Conservation (phyloP, 1,284 basidiomycete species). For the Takashimella koratensis region DNA sequence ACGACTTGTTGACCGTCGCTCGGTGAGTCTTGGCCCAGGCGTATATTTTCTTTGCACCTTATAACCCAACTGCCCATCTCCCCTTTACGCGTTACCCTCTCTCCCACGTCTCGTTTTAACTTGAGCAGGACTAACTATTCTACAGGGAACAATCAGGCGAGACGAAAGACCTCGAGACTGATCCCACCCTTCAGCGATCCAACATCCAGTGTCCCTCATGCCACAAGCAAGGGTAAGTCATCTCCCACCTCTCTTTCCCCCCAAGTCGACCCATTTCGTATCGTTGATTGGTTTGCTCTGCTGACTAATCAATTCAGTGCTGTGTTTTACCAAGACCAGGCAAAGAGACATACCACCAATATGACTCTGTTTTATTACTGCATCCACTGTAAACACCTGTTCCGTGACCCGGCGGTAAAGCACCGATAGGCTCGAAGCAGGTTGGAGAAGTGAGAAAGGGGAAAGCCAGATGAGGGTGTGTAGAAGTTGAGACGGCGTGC, state of each 20-base stretch:
- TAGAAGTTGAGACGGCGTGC: too few relatives aligned
- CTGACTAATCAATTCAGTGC: constrained; percentile 54
- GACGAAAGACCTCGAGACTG: constrained; percentile 80
- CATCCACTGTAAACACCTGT: constrained; percentile 74
- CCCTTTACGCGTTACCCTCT: too few relatives aligned
- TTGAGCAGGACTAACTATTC: constrained; percentile 3
- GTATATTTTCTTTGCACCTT: neutral
- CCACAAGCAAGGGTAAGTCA: constrained; percentile 41
- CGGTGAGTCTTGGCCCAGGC: constrained; percentile 76
- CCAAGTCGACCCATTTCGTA: neutral
- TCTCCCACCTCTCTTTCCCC: neutral
- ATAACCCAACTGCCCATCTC: neutral
- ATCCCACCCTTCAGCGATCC: constrained; percentile 69
- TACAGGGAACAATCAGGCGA: constrained; percentile 86
- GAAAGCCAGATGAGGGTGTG: too few relatives aligned
- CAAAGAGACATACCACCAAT: constrained; percentile 76
- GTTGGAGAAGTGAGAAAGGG: neutral
- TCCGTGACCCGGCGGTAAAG: constrained; percentile 60
- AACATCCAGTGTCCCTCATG: constrained; percentile 51
- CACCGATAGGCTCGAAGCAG: neutral
- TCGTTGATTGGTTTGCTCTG: neutral
- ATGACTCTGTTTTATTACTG: constrained; percentile 89
- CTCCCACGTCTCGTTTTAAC: neutral
- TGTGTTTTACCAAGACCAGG: constrained; percentile 91
- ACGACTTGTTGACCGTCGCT: constrained; percentile 88